Base-by-base conservation (phyloP, 1,139 yeast genomes). In the Hemisphaericaspora lyxosophila region DNA sequence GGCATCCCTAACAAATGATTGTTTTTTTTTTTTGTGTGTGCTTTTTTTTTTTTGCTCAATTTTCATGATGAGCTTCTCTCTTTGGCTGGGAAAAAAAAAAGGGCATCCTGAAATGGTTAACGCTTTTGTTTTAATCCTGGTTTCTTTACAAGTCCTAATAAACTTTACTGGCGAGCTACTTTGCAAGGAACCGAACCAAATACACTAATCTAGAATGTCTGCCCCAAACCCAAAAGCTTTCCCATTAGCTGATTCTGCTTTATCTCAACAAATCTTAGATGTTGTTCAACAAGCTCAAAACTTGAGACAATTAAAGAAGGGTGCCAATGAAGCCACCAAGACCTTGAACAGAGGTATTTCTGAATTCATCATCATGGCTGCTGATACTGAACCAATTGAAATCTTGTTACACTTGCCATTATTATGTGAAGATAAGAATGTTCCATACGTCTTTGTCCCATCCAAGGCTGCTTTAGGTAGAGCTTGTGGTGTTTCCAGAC, bases 401-500 rank as follows among this genome's bases (percentile, higher is more conserved):
- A 92, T 94, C 68, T 84, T 94, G 65, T 82, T 94, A 68, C 98
- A 94, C 70, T 80, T 94, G 69, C 99, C 99, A 38, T 81, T 94
- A 59, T 78, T 94, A 60, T 92, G 99, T 73, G 98, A 92, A 75
- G 99, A 92, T 74, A 92, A 92, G 80, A 92, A 94, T 76, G 98
- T 92, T 54, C 97, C 98, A 48, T 92, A 92, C 77, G 97, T 92
- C 49, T 92, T 92, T 57, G 97, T 94, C 51, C 97, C 98, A 52
- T 89, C 97, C 57, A 92, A 92, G 80, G 85, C 95, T 59, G 98
- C 98, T 50, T 80, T 94, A 58, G 98, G 99, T 67, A 88, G 98
- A 78, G 97, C 98, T 58, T 92, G 98, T 77, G 99, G 98, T 75
- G 98, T 94, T 53, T 88, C 97, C 45, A 86, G 99, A 79, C 97